Conservation (phyloP, 768 basidiomycete species). For the Pholiota microspora region DNA sequence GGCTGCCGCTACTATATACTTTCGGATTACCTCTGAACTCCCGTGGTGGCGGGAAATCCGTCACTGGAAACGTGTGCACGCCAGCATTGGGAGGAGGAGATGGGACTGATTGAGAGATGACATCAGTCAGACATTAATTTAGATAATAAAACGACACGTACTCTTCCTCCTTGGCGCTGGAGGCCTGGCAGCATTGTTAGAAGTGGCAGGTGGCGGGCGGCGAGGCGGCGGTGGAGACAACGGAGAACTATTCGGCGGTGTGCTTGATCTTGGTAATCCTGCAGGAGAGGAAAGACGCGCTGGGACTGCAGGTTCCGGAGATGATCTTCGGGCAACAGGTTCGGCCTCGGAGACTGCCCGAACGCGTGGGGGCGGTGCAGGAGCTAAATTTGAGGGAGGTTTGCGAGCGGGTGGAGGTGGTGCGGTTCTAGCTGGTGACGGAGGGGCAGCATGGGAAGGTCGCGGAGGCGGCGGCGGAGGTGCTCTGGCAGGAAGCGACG, state of each 20-base stretch:
- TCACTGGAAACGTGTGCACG: slow-evolving; percentile 70
- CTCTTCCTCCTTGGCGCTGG: slow-evolving; percentile 47
- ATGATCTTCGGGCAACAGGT: slow-evolving; percentile 10
- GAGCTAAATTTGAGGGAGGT: slow-evolving; percentile 22
- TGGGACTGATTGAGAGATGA: slow-evolving; percentile 31
- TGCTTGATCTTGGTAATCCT: slow-evolving; percentile 15
- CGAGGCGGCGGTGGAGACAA: slow-evolving; percentile 22
- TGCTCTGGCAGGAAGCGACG: slow-evolving; percentile 23
- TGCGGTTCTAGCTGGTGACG: slow-evolving; percentile 26
- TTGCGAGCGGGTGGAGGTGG: slow-evolving; percentile 44
- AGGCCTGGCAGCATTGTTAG: slow-evolving; percentile 27
- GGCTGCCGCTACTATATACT: slow-evolving; percentile 64
- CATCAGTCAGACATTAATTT: slow-evolving; percentile 13
- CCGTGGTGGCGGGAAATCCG: slow-evolving; percentile 77
- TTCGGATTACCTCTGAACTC: slow-evolving; percentile 49
- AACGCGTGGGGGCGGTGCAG: slow-evolving; percentile 30
- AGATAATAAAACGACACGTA: slow-evolving; percentile 29
- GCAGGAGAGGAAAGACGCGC: slow-evolving; percentile 16
- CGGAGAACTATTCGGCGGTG: slow-evolving; percentile 16
- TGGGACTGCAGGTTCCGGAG: slow-evolving; percentile 16
- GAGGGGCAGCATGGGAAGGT: slow-evolving; percentile 17
- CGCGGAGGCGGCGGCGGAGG: slow-evolving; percentile 26
- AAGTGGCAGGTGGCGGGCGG: slow-evolving; percentile 14
- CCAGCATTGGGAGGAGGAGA: slow-evolving; percentile 62
- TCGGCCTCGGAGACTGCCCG: slow-evolving; percentile 24